Evolutionary conservation across 2,329 filamentous ascomycete genomes (phyloP).

Genomic region (Didymella exigua): DNA sequence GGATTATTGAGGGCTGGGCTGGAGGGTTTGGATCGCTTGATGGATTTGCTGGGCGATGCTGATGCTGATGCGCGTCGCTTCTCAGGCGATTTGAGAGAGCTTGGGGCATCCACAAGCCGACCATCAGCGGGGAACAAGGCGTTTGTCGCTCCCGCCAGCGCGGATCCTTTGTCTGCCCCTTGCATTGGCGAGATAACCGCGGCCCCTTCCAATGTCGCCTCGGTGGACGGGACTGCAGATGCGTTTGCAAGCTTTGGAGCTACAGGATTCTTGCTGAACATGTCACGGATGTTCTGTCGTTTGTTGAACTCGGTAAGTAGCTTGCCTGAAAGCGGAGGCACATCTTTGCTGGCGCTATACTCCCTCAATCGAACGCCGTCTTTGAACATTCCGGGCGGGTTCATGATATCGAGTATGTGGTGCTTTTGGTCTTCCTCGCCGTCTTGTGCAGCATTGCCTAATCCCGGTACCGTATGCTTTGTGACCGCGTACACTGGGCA

Average conservation of each 20-base stretch:
- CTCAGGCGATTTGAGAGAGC: conserved; percentile 33
- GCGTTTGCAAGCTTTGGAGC: conserved; percentile 12
- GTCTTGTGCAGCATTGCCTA: conserved; percentile 3
- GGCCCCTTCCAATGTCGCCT: conserved; percentile 4
- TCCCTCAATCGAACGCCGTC: conserved; percentile 69
- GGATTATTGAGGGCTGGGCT: conserved; percentile 21
- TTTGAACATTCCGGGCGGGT: conserved; percentile 73
- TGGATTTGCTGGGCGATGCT: conserved; percentile 25
- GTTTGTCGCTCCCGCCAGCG: conserved; percentile 19
- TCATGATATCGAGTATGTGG: conserved; percentile 75
- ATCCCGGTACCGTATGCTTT: conserved; percentile 63
- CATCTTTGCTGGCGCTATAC: conserved; percentile 66
- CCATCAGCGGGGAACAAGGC: conserved; percentile 6
- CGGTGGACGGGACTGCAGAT: background rate
- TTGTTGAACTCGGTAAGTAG: conserved; percentile 87
- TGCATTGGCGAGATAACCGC: conserved; percentile 5
- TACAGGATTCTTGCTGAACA: conserved; percentile 68
- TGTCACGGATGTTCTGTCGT: conserved; percentile 84
- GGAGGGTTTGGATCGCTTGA: conserved; percentile 60
- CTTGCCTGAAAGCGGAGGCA: conserved; percentile 77
- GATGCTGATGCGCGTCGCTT: conserved; percentile 38
- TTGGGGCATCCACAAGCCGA: conserved; percentile 10
- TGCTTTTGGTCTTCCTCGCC: conserved; percentile 50
- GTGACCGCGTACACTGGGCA: conserved; percentile 87
- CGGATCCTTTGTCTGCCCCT: conserved; percentile 13